Base-by-base conservation (phyloP, 768 basidiomycete genomes). In the Austroboletus festivus region DNA sequence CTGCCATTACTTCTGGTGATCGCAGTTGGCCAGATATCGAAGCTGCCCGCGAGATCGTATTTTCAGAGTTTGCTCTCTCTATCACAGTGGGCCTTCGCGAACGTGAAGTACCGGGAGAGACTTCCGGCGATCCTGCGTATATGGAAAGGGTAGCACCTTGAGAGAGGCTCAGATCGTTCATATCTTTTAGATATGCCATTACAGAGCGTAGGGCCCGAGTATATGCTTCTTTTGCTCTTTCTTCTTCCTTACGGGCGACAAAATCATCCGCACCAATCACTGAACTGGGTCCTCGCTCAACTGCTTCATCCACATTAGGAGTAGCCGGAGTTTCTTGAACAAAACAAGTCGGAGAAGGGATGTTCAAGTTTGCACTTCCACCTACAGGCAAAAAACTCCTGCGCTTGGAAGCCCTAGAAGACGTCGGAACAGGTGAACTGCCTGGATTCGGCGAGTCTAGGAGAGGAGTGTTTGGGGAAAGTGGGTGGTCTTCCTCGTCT, bases 131-230 rank as follows among this genome's bases (percentile, higher is more conserved):
- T 19, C 72, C 62, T 13, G 81, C 80, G 61, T 87, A 85, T 67
- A 83, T 71, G 48, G 81, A 82, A 57, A 81, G 52, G 11, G 76
- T 67, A 48, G 76, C 73, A 15, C 71, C 62, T 60, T 85, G 86
- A 18, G 83, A 79, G 55, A 83, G 67, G 16, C 84, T 85, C 24
- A 99, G 74, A 61, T 99, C 96, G 61, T 93, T 87, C 82, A 99
- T 86, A 59, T 99, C 96, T 59, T 84, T 83, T 18, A 99, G 78
- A 68, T 98, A 99, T 7, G 93, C 91, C 87, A 98, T 94, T 16
- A 99, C 82, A 10, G 89, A 88, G 47, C 89, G 81, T 44, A 99
- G 75, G 26, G 91, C 93, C 38, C 88, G 78, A 59, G 81, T 83
- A 63, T 86, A 86, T 24, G 81, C 76, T 60, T 89, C 87, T 24